These are phyloP conservation scores for Gnetum montanum DNA, from an alignment of 75 land plant species.

Conservation along the genomic window DNA sequence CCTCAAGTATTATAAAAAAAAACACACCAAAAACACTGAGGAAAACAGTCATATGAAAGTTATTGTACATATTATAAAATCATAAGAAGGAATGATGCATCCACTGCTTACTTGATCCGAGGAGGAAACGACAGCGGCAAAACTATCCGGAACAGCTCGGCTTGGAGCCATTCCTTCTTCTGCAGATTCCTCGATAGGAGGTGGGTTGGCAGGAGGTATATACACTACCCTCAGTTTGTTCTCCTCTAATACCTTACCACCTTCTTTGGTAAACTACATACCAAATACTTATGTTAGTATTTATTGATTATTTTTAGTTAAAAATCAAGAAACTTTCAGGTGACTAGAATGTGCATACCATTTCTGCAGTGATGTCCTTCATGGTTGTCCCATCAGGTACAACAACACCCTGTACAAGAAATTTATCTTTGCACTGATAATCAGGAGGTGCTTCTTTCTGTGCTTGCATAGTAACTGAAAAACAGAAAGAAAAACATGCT, in stretches of 20 bases:
- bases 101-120: background rate
- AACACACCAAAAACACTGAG: too few relatives aligned
- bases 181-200: conserved; percentile 56
- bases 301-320: background rate
- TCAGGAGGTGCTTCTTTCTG: conserved; percentile 72
- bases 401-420: conserved; percentile 72
- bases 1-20: too few relatives aligned
- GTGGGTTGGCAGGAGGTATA: conserved; percentile 50
- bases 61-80: too few relatives aligned
- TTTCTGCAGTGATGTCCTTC: conserved; percentile 27
- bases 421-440: conserved; percentile 93
- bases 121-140: conserved; percentile 4
- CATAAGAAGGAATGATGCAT: too few relatives aligned
- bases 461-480: conserved; percentile 87
- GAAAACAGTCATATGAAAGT: background rate
- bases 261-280: conserved; percentile 69
- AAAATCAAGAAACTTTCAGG: background rate
- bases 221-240: conserved; percentile 71
- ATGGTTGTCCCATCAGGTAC: conserved; percentile 34
- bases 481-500: background rate
- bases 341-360: conserved; percentile 20
- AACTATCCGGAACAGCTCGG: conserved; percentile 20
- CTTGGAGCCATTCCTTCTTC: conserved; percentile 52
- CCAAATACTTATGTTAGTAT: too few relatives aligned
- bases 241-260: conserved; percentile 50